Conservation (phyloP, 257 asterid genomes). For the Echites panduratus region DNA sequence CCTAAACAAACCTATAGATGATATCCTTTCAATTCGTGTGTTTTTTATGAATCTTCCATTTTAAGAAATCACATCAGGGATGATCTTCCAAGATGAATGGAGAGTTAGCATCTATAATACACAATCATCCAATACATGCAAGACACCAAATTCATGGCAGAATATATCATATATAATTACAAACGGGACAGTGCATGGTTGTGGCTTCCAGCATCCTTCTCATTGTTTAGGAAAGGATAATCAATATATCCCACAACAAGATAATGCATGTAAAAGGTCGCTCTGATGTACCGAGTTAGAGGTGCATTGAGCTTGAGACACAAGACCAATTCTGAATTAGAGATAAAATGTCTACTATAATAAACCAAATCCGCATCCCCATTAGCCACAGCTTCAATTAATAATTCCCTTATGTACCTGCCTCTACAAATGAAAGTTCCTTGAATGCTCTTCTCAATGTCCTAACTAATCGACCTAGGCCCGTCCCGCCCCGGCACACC, state of each 20-base stretch:
- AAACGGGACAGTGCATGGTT: neutral
- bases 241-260: constrained; percentile 73
- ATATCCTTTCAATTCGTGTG: no score
- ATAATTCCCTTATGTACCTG: constrained; percentile 42
- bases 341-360: constrained; percentile 58
- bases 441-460: constrained; percentile 49
- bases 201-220: neutral
- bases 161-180: neutral
- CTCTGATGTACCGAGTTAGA: constrained; percentile 44
- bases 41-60: no score
- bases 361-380: constrained; percentile 53
- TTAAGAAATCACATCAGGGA: no score
- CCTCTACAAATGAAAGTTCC: constrained; percentile 59
- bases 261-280: constrained; percentile 54
- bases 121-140: neutral
- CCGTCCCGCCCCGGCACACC: no score
- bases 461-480: constrained; percentile 34
- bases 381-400: constrained; percentile 34
- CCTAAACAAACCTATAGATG: no score
- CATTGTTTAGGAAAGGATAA: constrained; percentile 48
- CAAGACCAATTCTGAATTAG: constrained; percentile 61
- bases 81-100: no score
- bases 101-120: no score
- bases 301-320: constrained; percentile 47
- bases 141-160: neutral